Conservation (phyloP, 345 rosid genomes). For the Microthlaspi erraticum region DNA sequence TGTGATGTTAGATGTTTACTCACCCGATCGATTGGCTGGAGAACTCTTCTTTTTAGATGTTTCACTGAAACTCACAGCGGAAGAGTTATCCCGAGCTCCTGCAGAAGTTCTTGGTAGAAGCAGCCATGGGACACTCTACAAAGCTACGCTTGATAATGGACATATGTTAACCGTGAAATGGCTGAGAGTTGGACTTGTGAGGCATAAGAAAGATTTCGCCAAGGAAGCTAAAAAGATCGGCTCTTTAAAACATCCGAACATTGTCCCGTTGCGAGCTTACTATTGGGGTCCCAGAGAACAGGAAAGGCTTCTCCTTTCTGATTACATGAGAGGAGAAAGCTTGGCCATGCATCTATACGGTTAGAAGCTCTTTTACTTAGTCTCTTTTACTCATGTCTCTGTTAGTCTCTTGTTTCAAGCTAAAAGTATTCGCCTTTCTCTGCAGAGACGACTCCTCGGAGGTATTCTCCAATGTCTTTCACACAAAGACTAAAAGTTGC, state of each 20-base stretch:
- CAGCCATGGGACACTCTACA: slow-evolving; percentile 92
- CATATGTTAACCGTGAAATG: slow-evolving; percentile 92
- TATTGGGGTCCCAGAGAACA: slow-evolving; percentile 98
- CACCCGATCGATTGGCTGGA: slow-evolving; percentile 95
- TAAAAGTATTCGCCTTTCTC: background rate
- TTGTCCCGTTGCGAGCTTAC: slow-evolving; percentile 84
- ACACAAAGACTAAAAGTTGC: slow-evolving; percentile 80
- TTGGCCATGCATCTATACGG: slow-evolving; percentile 92
- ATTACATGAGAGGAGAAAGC: slow-evolving; percentile 88
- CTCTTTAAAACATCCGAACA: slow-evolving; percentile 69
- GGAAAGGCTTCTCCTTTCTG: slow-evolving; percentile 89
- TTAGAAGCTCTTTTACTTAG: slow-evolving; percentile 45
- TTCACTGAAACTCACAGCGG: slow-evolving; percentile 79
- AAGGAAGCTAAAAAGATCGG: slow-evolving; percentile 88
- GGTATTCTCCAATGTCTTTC: slow-evolving; percentile 77
- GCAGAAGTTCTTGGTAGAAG: slow-evolving; percentile 99
- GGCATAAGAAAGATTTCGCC: slow-evolving; percentile 86
- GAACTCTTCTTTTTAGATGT: slow-evolving; percentile 81
- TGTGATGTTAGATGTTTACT: slow-evolving; percentile 77
- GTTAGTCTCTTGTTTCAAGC: background rate
- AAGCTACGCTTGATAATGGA: slow-evolving; percentile 84
- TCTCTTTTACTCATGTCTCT: background rate
- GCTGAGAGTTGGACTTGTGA: slow-evolving; percentile 93
- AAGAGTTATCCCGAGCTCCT: slow-evolving; percentile 95
- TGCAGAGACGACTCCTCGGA: slow-evolving; percentile 93